Base-by-base conservation (phyloP, 768 basidiomycete species). In the Chlorophyllum brunneum region DNA sequence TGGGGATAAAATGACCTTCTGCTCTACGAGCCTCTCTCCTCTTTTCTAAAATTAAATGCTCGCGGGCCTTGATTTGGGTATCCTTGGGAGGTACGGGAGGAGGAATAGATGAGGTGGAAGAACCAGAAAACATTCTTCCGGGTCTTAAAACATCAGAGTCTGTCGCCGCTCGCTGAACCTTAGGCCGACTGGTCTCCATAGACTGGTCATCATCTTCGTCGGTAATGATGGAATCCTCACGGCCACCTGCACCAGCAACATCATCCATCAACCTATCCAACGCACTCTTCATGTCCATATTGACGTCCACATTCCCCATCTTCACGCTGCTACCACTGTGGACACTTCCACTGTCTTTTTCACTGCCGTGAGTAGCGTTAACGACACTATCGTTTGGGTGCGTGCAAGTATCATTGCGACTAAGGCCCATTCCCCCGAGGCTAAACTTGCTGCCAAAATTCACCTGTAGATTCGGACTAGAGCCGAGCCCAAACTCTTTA, bases 191-290 rank as follows among this genome's bases (percentile, higher is more conserved):
- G 29, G 48, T 48, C 20, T 53, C 38, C n/a, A 36, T 4, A 5
- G 59, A 44, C 18, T 54, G 36, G 50, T 62, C 55, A 37, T 68
- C 73, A n/a, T 63, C 70, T 27, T 73, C 74, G 29, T 72, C 72
- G 22, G 71, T 70, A 54, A 68, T 65, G 56, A 74, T 67, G 13
- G 75, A 77, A 40, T 75, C 73, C 13, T 68, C 68, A 44, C 37
- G 69, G 56, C 60, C 61, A 56, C 67, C 66, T 54, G 67, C 70
- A 29, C 75, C 74, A 38, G 76, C 79, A 16, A 86, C 84, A 50
- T 86, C 82, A 56, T 86, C 83, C 80, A 88, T 85, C 26, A 88
- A 70, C 38, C 83, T 70, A 61, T 88, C 86, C 26, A 88, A 72
- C 5, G 86, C 86, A 55, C 82, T 85, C 54, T 81, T 80, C 79